Evolutionary conservation across 2,329 filamentous ascomycete species (phyloP).

Genomic region (Neofusicoccum ribis): DNA sequence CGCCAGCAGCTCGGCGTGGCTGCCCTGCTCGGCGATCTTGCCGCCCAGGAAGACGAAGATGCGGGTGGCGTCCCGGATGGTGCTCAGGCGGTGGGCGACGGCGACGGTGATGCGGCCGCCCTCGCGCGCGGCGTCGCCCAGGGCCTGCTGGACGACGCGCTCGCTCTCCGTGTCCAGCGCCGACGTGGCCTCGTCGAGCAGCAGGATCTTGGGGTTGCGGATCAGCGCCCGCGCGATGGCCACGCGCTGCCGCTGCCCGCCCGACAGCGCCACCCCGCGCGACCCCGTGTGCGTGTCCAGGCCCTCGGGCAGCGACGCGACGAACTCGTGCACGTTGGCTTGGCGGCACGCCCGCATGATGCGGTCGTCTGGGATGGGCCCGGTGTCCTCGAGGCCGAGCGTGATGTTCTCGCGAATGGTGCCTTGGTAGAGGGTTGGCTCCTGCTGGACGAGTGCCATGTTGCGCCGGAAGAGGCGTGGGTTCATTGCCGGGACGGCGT

Average conservation of each 20-base stretch:
- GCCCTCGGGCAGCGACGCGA: constrained; percentile 53
- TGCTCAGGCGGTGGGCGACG: constrained; percentile 43
- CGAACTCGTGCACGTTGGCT: constrained; percentile 56
- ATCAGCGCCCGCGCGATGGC: constrained; percentile 58
- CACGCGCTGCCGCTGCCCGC: constrained; percentile 59
- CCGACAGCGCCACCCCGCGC: constrained; percentile 52
- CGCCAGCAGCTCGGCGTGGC: constrained; percentile 41
- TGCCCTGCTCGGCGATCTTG: constrained; percentile 39
- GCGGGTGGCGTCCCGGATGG: constrained; percentile 38
- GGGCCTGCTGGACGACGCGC: constrained; percentile 65
- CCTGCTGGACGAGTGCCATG: constrained; percentile 43
- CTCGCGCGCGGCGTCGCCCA: constrained; percentile 53
- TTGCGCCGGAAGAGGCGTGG: constrained; percentile 31
- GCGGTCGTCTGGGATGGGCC: constrained; percentile 39
- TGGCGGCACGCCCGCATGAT: constrained; percentile 51
- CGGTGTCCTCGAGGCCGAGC: constrained; percentile 42
- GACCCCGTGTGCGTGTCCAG: constrained; percentile 51
- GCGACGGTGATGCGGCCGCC: constrained; percentile 44
- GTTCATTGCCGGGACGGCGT: background rate
- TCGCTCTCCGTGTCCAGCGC: constrained; percentile 67
- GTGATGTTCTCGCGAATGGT: constrained; percentile 50
- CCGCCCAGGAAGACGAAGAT: constrained; percentile 46
- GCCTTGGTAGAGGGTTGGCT: constrained; percentile 48
- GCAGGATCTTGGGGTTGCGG: constrained; percentile 52
- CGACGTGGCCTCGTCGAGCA: constrained; percentile 62